Conservation (phyloP, 225 moss, liverwort and hornwort species). For the Neckera pumila region DNA sequence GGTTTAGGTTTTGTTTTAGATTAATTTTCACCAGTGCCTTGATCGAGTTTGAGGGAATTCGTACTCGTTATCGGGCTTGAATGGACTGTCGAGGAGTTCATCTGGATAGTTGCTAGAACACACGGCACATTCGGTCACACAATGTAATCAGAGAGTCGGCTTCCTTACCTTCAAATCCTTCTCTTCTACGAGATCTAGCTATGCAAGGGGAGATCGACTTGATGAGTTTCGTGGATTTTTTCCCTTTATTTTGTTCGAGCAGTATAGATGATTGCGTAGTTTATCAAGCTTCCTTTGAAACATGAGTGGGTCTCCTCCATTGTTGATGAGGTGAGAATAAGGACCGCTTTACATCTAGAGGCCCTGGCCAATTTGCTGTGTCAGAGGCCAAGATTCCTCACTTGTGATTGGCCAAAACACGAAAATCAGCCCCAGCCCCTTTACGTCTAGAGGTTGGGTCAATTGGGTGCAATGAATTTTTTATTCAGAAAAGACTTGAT, state of each 20-base stretch:
- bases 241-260: neutral
- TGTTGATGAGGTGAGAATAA: neutral
- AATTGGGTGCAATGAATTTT: no score
- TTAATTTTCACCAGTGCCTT: neutral
- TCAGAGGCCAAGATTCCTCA: no score
- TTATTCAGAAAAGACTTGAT: no score
- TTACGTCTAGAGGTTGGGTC: no score
- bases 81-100: neutral
- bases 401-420: no score
- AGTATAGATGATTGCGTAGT: neutral
- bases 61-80: neutral
- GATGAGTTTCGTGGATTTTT: neutral
- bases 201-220: neutral
- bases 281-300: neutral
- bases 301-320: neutral
- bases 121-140: neutral
- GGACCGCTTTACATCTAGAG: no score
- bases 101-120: neutral
- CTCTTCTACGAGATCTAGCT: neutral
- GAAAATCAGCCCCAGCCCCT: no score
- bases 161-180: neutral
- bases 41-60: neutral
- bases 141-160: constrained; percentile 13
- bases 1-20: neutral
- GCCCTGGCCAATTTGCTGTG: no score